phyloP scores from a whole-genome alignment of 768 basidiomycete species.

The Mycena crocata region DNA sequence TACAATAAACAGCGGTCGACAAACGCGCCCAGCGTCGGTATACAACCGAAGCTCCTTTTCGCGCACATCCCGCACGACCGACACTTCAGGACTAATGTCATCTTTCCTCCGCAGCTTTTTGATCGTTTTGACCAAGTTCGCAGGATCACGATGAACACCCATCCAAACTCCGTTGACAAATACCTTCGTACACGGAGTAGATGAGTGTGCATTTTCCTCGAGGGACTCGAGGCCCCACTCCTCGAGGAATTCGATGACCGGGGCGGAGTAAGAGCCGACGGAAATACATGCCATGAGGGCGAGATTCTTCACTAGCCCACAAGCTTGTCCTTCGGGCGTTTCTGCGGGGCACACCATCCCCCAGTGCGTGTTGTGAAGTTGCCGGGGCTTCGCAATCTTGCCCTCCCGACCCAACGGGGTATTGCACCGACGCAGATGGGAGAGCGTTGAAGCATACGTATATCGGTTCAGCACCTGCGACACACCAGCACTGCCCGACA shows the following conservation, averaged over 20 bases:
- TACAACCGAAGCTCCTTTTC: conserved; percentile 94
- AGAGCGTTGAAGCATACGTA: conserved; percentile 97
- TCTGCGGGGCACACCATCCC: conserved; percentile 99
- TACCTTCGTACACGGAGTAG: conserved; percentile 91
- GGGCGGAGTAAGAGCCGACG: conserved; percentile 94
- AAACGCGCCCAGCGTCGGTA: conserved; percentile 97
- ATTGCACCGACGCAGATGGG: conserved; percentile 97
- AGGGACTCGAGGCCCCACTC: conserved; percentile 98
- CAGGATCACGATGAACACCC: conserved; percentile 96
- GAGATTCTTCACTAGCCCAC: conserved; percentile 98
- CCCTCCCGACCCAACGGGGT: conserved; percentile 98
- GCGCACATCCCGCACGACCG: conserved; percentile 96
- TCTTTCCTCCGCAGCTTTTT: conserved; percentile 93
- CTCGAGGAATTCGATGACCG: conserved; percentile 97
- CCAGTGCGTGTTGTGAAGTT: conserved; percentile 99
- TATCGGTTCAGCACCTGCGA: conserved; percentile 99
- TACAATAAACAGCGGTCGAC: conserved; percentile 97
- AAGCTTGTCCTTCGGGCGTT: conserved; percentile 99
- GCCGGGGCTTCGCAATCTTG: conserved; percentile 99
- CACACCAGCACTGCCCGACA: conserved; percentile 97
- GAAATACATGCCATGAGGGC: conserved; percentile 98
- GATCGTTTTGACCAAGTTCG: conserved; percentile 92
- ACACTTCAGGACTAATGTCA: conserved; percentile 95
- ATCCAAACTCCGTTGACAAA: conserved; percentile 99
- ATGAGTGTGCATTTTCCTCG: conserved; percentile 91